Base-by-base conservation (phyloP, 2,329 filamentous ascomycete species). In the Penicillium italicum region DNA sequence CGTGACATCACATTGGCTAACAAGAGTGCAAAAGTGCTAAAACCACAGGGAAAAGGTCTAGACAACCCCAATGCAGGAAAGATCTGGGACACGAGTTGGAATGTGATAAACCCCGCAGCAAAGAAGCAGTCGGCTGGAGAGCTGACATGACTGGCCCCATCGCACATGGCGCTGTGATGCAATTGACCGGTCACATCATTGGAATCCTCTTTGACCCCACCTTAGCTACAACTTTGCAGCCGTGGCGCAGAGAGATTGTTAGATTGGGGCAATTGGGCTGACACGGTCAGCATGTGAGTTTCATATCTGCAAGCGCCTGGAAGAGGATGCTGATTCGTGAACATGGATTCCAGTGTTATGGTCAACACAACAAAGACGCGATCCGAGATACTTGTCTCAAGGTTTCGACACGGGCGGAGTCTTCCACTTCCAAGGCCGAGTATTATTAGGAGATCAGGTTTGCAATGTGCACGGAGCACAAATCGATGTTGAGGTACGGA, bases 31-130 rank as follows among this genome's bases (percentile, higher is more conserved):
- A 22, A 46, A 28, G 8, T 11, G 14, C 20, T 28, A 43, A 50
- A 45, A 42, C 38, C 24, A 20, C 44, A 52, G 44, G 52, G 55
- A 41, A 50, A 45, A 36, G 48, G 60, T 43, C 57, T 48, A 55
- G 57, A 53, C 51, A 30, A n/a, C 22, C 24, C 41, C 16, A 34
- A 48, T 42, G 57, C 45, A 54, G 22, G 20, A 28, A 41, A 26
- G 34, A 36, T 46, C 31, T 36, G 18, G 48, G 24, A 55, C 30
- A 42, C 50, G 43, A 31, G 51, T 28, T 31, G 52, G 41, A 54
- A 57, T 63, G 63, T 66, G 63, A 66, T 60, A 50, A 44, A 66
- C 63, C 63, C 63, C 64, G 64, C 64, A 66, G 62, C 42, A 20
- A 58, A 26, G 53, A 58, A 26, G 53, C 26, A 40, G 53, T 62